phyloP scores from a whole-genome alignment of 1,284 basidiomycete genomes.

The Afroboletus lepidellus region DNA sequence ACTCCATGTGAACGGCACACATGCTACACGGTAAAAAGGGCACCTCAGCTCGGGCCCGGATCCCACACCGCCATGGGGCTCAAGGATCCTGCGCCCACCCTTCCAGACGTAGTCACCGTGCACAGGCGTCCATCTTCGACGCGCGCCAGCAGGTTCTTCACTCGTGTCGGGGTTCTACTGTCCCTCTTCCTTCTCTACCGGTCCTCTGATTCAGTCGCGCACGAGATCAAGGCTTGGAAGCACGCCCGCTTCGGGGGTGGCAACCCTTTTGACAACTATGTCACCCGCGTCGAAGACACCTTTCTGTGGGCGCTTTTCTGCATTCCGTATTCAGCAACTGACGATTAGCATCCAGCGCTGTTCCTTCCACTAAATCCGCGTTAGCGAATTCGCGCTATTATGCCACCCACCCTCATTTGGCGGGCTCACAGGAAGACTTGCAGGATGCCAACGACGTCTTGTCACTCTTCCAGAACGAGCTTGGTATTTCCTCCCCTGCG shows the following conservation, averaged over 20 bases:
- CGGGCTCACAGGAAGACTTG: slow-evolving; percentile 65
- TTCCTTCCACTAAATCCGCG: slow-evolving; percentile 28
- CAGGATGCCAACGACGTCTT: slow-evolving; percentile 64
- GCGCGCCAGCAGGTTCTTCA: slow-evolving; percentile 5
- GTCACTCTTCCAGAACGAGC: slow-evolving; percentile 59
- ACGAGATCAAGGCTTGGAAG: slow-evolving; percentile 7
- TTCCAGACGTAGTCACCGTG: slow-evolving; percentile 11
- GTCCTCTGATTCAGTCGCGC: neutral
- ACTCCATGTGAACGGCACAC: too few relatives aligned
- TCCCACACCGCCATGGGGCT: slow-evolving; percentile 11
- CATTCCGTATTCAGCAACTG: neutral
- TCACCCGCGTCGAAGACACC: slow-evolving; percentile 18
- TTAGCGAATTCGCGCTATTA: slow-evolving; percentile 49
- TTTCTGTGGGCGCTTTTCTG: slow-evolving; percentile 26
- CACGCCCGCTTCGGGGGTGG: neutral
- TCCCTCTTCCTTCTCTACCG: slow-evolving; percentile 15
- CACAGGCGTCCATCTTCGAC: neutral
- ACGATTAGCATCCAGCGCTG: slow-evolving; percentile 15
- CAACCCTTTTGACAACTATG: slow-evolving; percentile 16
- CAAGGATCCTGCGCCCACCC: slow-evolving; percentile 3
- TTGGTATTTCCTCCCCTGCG: slow-evolving; percentile 47
- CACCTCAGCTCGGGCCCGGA: too few relatives aligned
- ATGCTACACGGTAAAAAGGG: too few relatives aligned
- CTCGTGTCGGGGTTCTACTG: slow-evolving; percentile 6
- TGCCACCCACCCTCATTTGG: slow-evolving; percentile 70